A percentile compares a stretch with the other conserved stretches of the same genome.
Evolutionary conservation across 495 filamentous ascomycete species (phyloP).

Genomic region (Neurospora sp.): DNA sequence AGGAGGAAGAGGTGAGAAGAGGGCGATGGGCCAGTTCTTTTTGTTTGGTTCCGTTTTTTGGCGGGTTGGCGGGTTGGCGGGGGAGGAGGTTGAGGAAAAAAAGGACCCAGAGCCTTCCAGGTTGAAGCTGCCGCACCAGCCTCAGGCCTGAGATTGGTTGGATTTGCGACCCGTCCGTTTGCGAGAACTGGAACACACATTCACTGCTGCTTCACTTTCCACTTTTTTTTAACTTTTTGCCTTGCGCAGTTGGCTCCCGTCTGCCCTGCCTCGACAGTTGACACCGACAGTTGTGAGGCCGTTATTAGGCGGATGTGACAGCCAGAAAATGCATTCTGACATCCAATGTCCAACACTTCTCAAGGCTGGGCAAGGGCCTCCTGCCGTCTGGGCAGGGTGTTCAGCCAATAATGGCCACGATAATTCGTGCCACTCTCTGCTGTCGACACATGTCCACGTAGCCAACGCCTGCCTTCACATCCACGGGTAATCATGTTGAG

Average conservation of each 20-base stretch:
- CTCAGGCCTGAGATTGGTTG: not conserved
- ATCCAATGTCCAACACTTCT: not conserved
- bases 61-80: not conserved
- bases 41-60: not conserved
- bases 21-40: not conserved
- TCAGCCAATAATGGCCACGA: not conserved
- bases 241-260: not conserved
- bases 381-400: not conserved
- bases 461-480: constrained; percentile 2
- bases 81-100: not conserved
- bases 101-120: not conserved
- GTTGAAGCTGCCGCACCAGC: not conserved
- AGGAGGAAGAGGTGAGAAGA: not conserved
- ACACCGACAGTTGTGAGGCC: not conserved
- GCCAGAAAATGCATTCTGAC: not conserved
- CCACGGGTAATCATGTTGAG: not conserved
- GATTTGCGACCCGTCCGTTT: not conserved
- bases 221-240: not conserved
- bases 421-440: not conserved
- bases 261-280: not conserved
- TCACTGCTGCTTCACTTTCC: not conserved
- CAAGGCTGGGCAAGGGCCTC: not conserved
- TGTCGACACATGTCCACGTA: constrained; percentile 8
- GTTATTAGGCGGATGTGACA: not conserved
- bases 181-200: not conserved